Base-by-base conservation (phyloP, 371 early-diverging fungal genomes). In the Zychaea mexicana region DNA sequence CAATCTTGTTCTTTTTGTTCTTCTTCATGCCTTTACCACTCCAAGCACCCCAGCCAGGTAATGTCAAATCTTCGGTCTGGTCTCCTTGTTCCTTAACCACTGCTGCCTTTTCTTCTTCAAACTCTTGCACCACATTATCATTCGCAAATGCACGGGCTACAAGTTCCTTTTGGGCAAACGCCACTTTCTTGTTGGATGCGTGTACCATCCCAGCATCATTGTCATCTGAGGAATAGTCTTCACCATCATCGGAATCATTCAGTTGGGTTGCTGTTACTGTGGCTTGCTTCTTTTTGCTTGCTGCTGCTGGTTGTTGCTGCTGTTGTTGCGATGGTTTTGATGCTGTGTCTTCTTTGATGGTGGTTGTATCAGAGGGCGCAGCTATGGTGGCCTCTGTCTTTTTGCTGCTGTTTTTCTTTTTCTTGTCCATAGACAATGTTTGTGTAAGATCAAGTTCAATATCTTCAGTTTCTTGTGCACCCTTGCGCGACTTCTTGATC, bases 1-100 rank as follows among this genome's bases (percentile, higher is more conserved):
- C 26, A 2, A 63, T 26, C 78, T 83, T 88, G 68, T 84, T 88
- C 75, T 85, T 72, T 57, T 64, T n/a, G n/a, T n/a, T 38, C 61
- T 78, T 81, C 81, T 89, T 85, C 52, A 85, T 70, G 24, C 85
- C 85, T 38, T 90, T 72, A 26, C 98, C 98, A 47, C 80, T 89
- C 98, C 98, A 98, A 32, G 84, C 66, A 4, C 96, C 98, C 95
- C 98, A 98, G 60, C 98, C 98, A 22, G 98, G 98, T 52, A 98
- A 79, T 3, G 92, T 92, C 61, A 90, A 61, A 68, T 95, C 94
- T 60, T 87, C 86, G 19, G 87, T 88, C 73, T 94, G 86, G 36
- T 92, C 90, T 19, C 73, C 86, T 32, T 95, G 94, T 27, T 85
- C 88, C 45, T 85, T 88, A 46, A 89, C 82, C 4, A 78, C 73